Base-by-base conservation (phyloP, 768 basidiomycete species). In the Collybiopsis luxurians region DNA sequence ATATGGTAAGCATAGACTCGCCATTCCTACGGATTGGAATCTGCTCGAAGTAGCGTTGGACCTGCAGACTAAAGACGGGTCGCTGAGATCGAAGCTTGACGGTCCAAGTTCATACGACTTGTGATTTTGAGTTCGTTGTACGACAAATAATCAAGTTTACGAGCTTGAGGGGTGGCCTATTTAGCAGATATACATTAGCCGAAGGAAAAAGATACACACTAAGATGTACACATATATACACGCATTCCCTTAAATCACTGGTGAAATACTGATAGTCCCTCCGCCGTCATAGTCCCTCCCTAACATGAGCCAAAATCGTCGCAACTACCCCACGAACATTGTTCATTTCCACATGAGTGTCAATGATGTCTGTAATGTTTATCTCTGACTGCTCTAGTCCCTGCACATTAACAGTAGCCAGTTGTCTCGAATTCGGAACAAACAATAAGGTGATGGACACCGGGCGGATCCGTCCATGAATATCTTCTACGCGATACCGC, bases 261-360 rank as follows among this genome's bases (percentile, higher is more conserved):
- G 26, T 13, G 5, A n/a, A n/a, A 13, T 24, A 12, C 24, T 13
- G 12, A 12, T 23, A 12, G 24, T 26, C 13, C 11, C 13, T 12
- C 24, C 15, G 23, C 6, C 31, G n/a, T 55, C 39, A 55, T 30
- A 12, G 17, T 26, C 45, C 43, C 39, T 48, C 61, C 53, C 71
- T 61, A 66, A 76, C 81, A 46, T 79, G 71, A 15, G 80, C 78
- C 9, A 90, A 68, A 11, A 89, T 73, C 2, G 83, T 81, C 45
- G 81, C 81, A 50, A 91, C 73, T 7, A 90, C 71, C 1, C 86
- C 86, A 42, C 83, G 78, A 0, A 82, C 82, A 66, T 91, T 83
- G 60, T 88, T 84, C 11, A 79, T 75, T 56, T 83, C 83, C 1
- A 90, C 73, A 67, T 86, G 81, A 6, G 78, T 75, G 44, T 85